Percentiles rank a stretch among this genome's conserved stretches.
These are phyloP conservation scores for Penicillium bovifimosum DNA, from an alignment of 495 filamentous ascomycete species.

Conservation along the genomic window DNA sequence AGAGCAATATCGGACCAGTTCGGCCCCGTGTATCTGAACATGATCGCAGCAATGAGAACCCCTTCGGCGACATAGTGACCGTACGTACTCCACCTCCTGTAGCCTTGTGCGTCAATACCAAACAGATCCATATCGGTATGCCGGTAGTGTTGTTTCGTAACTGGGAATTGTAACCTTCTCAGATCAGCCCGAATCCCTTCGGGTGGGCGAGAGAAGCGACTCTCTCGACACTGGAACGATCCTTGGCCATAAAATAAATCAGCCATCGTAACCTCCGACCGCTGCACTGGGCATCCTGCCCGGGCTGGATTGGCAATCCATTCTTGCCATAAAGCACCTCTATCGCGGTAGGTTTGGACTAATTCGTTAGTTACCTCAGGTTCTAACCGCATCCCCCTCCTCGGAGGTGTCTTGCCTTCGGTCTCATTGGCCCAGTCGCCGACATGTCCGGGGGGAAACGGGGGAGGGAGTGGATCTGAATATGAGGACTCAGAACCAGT, in stretches of 20 bases:
- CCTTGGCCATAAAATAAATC: background rate
- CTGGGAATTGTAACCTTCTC: background rate
- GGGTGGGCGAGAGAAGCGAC: background rate
- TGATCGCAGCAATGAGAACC: background rate
- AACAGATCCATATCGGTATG: background rate
- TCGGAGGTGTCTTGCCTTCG: background rate
- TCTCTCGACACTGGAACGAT: background rate
- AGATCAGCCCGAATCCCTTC: background rate
- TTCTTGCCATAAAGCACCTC: background rate
- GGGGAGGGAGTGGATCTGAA: too few relatives aligned
- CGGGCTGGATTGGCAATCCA: background rate
- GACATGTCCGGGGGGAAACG: too few relatives aligned
- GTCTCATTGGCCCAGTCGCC: too few relatives aligned
- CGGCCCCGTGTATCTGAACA: background rate
- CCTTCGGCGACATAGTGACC: background rate
- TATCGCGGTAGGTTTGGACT: background rate
- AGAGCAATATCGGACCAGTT: slow-evolving; percentile 2
- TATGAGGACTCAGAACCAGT: too few relatives aligned
- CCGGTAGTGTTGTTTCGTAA: background rate
- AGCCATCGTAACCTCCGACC: background rate
- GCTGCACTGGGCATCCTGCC: background rate
- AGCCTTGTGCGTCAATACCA: background rate
- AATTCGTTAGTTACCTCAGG: background rate
- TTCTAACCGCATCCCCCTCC: background rate
- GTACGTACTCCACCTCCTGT: background rate